phyloP scores from a whole-genome alignment of 306 rosid genomes.

The Sphenostylis stenocarpa region DNA sequence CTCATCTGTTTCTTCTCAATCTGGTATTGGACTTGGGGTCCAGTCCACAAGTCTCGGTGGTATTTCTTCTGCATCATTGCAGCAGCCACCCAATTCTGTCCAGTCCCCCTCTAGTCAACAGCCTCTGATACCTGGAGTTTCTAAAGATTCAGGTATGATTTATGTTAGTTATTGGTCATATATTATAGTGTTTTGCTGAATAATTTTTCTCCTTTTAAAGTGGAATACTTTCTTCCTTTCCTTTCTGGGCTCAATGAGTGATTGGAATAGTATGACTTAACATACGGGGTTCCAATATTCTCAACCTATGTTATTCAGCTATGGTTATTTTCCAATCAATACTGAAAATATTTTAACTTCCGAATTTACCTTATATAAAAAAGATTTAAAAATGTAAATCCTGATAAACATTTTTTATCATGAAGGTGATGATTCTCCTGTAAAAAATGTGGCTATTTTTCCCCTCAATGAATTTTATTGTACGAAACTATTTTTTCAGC shows the following conservation, averaged over 20 bases:
- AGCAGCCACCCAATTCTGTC: slow-evolving; percentile 70
- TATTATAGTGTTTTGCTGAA: background rate
- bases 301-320: background rate
- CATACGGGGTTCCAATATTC: background rate
- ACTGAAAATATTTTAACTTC: background rate
- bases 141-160: slow-evolving; percentile 65
- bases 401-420: background rate
- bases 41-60: slow-evolving; percentile 69
- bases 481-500: slow-evolving; percentile 2
- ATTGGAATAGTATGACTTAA: slow-evolving; percentile 8
- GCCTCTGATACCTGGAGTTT: slow-evolving; percentile 52
- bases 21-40: slow-evolving; percentile 76
- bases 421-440: slow-evolving; percentile 15
- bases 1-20: slow-evolving; percentile 70
- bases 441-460: slow-evolving; percentile 2
- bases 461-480: background rate
- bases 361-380: background rate
- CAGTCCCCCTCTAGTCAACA: slow-evolving; percentile 78
- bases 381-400: background rate
- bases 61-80: slow-evolving; percentile 64
- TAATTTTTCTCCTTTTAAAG: background rate
- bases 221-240: background rate
- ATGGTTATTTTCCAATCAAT: slow-evolving; percentile 3
- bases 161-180: background rate
- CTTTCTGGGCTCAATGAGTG: slow-evolving; percentile 16